Conservation (phyloP, 805 yeast species). For the Wickerhamiella spandovensis region DNA sequence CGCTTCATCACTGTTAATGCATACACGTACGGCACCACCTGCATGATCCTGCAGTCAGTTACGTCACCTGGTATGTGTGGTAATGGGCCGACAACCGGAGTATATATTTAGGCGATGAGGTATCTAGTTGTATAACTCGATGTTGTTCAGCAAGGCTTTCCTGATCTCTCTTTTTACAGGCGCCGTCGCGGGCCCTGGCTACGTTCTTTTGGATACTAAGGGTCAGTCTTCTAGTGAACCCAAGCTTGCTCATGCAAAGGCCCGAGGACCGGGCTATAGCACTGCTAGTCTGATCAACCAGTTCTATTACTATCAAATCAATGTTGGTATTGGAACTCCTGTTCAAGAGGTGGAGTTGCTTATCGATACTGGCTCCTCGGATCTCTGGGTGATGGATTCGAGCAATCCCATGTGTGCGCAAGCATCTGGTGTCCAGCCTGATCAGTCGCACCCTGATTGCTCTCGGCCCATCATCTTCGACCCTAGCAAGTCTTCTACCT, state of each 20-base stretch:
- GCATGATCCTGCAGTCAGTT: neutral
- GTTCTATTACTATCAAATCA: constrained; percentile 16
- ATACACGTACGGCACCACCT: neutral
- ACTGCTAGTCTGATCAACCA: constrained; percentile 6
- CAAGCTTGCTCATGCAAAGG: neutral
- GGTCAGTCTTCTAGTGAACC: neutral
- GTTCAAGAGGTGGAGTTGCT: constrained; percentile 38
- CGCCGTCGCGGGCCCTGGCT: neutral
- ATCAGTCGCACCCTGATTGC: constrained; percentile 1
- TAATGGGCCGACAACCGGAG: neutral
- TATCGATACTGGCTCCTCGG: constrained; percentile 63
- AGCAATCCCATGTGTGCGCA: constrained; percentile 10
- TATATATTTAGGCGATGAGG: neutral
- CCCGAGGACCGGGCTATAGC: neutral
- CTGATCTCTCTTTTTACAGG: neutral
- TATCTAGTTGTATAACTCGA: neutral
- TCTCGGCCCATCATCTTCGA: constrained; percentile 21
- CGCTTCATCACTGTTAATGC: neutral
- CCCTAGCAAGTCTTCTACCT: constrained; percentile 21
- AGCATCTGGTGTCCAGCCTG: neutral
- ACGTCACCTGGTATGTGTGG: neutral
- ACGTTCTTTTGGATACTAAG: neutral
- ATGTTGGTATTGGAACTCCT: constrained; percentile 37
- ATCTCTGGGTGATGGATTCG: constrained; percentile 39
- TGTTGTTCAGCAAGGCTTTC: neutral